Conservation (phyloP, 169 alveolate species). For the Besnoitia besnoiti region DNA sequence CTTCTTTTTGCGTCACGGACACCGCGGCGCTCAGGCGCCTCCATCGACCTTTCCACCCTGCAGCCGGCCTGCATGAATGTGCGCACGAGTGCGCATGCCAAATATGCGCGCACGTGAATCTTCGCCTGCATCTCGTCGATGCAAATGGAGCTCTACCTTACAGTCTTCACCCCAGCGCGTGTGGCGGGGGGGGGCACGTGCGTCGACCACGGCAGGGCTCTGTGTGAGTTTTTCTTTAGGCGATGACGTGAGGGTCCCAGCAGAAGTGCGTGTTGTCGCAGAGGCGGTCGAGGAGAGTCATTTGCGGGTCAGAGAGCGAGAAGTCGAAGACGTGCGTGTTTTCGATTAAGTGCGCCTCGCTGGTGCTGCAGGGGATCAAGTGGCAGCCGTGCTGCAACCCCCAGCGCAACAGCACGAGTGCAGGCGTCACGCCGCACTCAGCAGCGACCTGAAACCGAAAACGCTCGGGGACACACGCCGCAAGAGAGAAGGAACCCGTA, state of each 20-base stretch:
- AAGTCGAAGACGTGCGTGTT: constrained; percentile 24
- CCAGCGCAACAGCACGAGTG: constrained; percentile 60
- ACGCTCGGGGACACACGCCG: not conserved
- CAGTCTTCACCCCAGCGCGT: not conserved
- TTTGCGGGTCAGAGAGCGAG: constrained; percentile 48
- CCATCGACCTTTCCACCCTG: no score
- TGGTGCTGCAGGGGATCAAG: constrained; percentile 51
- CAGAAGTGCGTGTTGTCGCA: constrained; percentile 43
- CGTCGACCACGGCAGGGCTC: not conserved
- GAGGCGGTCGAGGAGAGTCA: constrained; percentile 38
- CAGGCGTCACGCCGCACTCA: constrained; percentile 23
- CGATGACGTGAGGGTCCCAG: constrained; percentile 64
- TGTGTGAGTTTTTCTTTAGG: not conserved
- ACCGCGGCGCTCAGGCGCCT: no score
- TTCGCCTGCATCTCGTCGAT: no score
- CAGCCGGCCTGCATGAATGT: no score
- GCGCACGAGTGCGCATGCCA: no score
- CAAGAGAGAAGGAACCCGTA: not conserved
- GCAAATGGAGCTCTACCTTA: no score
- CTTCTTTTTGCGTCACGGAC: no score
- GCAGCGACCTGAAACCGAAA: not conserved
- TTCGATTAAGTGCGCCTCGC: constrained; percentile 48
- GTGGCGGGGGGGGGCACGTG: not conserved
- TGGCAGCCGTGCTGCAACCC: constrained; percentile 56
- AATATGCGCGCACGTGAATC: no score